Conservation (phyloP, 164 flowering plant genomes). For the Santalum album region DNA sequence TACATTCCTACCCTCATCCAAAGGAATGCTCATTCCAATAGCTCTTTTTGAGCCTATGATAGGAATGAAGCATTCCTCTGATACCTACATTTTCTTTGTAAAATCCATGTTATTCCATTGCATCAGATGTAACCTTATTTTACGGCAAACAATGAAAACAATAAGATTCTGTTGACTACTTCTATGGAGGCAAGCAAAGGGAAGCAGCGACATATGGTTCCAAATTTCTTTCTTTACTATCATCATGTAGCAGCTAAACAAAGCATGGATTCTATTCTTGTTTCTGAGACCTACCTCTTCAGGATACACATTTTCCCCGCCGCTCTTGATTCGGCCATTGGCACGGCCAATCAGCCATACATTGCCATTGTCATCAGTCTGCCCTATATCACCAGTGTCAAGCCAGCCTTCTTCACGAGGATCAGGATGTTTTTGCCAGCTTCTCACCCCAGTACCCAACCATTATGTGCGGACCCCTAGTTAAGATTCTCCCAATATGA, state of each 20-base stretch:
- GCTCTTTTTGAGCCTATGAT: too few relatives aligned
- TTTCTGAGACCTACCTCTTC: slow-evolving; percentile 50
- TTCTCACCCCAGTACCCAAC: slow-evolving; percentile 52
- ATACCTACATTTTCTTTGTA: too few relatives aligned
- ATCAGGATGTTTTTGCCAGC: slow-evolving; percentile 8
- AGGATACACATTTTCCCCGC: slow-evolving; percentile 91
- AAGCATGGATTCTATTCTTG: neutral
- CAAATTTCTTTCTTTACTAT: neutral
- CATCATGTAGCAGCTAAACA: neutral
- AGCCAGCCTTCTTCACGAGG: slow-evolving; percentile 39
- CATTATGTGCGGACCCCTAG: slow-evolving; percentile 86
- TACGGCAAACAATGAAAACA: too few relatives aligned
- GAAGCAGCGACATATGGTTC: too few relatives aligned
- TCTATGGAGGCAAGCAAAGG: too few relatives aligned
- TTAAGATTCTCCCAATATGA: slow-evolving; percentile 58
- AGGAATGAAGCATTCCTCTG: too few relatives aligned
- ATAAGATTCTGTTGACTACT: too few relatives aligned
- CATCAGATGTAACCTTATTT: too few relatives aligned
- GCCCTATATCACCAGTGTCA: slow-evolving; percentile 91
- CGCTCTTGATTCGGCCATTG: slow-evolving; percentile 75
- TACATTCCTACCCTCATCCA: too few relatives aligned
- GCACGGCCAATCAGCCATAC: slow-evolving; percentile 79
- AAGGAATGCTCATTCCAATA: too few relatives aligned
- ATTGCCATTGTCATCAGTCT: slow-evolving; percentile 50
- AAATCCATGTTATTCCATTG: too few relatives aligned